phyloP scores from a whole-genome alignment of 257 asterid genomes.

The Mentha longifolia region DNA sequence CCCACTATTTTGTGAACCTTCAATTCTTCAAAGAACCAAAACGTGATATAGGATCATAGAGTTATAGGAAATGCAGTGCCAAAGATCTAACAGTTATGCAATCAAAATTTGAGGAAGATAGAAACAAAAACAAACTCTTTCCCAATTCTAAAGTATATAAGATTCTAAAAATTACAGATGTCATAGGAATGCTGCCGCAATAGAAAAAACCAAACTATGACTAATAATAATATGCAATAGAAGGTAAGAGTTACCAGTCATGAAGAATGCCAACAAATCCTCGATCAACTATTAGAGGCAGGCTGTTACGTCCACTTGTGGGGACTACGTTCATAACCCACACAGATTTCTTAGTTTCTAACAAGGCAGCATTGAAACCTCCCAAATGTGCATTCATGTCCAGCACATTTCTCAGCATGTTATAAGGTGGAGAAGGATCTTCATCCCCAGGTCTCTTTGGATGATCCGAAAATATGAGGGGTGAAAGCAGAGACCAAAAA shows the following conservation, averaged over 20 bases:
- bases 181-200: constrained; percentile 6
- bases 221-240: constrained; percentile 4
- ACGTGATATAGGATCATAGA: background rate
- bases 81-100: background rate
- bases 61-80: background rate
- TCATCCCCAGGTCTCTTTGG: constrained; percentile 99
- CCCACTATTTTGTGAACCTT: too few species aligned
- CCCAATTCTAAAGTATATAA: background rate
- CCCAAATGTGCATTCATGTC: constrained; percentile 98
- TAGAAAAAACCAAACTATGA: constrained; percentile 23
- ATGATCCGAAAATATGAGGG: constrained; percentile 94
- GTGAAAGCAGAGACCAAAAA: constrained; percentile 97
- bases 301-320: constrained; percentile 68
- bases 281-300: constrained; percentile 84
- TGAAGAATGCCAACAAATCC: constrained; percentile 89
- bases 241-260: constrained; percentile 66
- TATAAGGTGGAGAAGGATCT: constrained; percentile 99
- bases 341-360: constrained; percentile 78
- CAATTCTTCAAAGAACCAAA: background rate
- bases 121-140: background rate
- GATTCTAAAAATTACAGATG: background rate
- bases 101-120: constrained; percentile 2
- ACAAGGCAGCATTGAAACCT: constrained; percentile 85
- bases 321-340: constrained; percentile 99
- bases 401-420: constrained; percentile 98